Evolutionary conservation across 164 flowering plant genomes (phyloP), one percentile per base, ranked within the genome.

Genomic region (Annona squamosa): DNA sequence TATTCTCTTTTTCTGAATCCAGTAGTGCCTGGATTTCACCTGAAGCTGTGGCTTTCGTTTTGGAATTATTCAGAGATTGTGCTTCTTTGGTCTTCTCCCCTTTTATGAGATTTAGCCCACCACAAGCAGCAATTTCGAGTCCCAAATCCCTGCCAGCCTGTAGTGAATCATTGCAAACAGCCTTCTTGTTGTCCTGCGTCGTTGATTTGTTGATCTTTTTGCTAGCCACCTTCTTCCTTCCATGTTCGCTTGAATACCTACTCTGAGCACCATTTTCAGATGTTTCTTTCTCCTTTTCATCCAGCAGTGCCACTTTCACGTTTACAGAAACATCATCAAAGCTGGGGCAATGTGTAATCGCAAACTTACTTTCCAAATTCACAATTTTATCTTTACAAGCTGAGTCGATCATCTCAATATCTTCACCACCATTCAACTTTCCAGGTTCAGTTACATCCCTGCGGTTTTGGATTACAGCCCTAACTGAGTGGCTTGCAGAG

Each of bases 271-370:
- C 75, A 76, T 75, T 75, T 76, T 19, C 71, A 69, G 65, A 70
- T 45, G 86, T 82, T 41, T 16, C 77, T 74, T 84, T 87, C 74
- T 88, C 90, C 73, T 90, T 89, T 72, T 89, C 67, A 59, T 74
- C 68, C 19, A 64, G 4, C 46, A 79, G 71, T 72, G 66, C 69
- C 72, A 77, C 76, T 16, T 68, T 66, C 69, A 72, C 77, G 19
- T 48, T 72, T 7, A 43, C 74, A 62, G 76, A 43, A 18, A 13
- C 64, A 73, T 26, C 37, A 26, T 26, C 37, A 26, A 26, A 26
- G 37, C 37, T 26, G 37, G 37, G 37, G 37, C 37, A 26, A 26
- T 26, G 37, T 26, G 37, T 26, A 26, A 26, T 1, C 37, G 37
- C 37, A 26, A 26, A 26, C 37, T 26, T 26, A 26, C 37, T 26